A percentile compares a stretch with the other conserved stretches of the same genome.
Conservation (phyloP, 768 basidiomycete species). For the Kwoniella europaea region DNA sequence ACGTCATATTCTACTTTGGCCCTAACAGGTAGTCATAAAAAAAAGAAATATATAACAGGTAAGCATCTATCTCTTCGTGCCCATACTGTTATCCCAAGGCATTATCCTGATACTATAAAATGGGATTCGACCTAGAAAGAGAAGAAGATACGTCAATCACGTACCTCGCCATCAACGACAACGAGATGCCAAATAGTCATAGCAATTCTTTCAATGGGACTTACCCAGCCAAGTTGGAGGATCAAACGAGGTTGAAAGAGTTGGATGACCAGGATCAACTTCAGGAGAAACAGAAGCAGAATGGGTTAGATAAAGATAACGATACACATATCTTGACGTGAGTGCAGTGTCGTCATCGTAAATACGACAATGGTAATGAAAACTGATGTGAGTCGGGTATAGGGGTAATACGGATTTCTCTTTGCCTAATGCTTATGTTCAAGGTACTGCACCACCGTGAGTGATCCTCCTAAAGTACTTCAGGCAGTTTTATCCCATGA, state of each 20-base stretch:
- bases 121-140: constrained; percentile 10
- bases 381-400: neutral
- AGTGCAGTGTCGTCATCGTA: neutral
- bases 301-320: neutral
- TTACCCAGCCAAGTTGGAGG: neutral
- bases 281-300: neutral
- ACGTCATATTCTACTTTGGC: too few species aligned
- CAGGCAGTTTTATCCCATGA: neutral
- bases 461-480: neutral
- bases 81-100: neutral
- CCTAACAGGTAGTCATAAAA: too few species aligned
- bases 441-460: constrained; percentile 22
- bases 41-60: neutral
- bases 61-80: neutral
- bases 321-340: constrained; percentile 5
- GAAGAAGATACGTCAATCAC: neutral
- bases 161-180: neutral
- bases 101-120: neutral
- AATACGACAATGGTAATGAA: neutral
- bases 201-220: neutral
- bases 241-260: constrained; percentile 5
- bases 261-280: neutral
- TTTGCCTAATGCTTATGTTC: constrained; percentile 4
- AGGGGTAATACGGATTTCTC: constrained; percentile 14
- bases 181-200: constrained; percentile 10